Evolutionary conservation across 2,329 filamentous ascomycete species (phyloP).

Genomic region (Podosphaera leucotricha): DNA sequence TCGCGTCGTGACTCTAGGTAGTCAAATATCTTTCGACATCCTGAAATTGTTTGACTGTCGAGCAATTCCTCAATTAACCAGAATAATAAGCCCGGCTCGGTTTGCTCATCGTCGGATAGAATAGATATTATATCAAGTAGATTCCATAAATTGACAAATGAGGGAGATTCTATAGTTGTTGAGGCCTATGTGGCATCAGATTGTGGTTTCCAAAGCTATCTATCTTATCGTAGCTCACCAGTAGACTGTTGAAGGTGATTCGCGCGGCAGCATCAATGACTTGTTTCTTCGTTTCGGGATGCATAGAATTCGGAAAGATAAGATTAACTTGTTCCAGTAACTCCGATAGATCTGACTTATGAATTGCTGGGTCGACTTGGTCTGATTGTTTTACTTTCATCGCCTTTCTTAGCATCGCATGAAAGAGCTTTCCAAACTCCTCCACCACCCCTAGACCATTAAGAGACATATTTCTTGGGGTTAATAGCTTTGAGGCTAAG

Average conservation of each 20-base stretch:
- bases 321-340: constrained; percentile 22
- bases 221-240: constrained; percentile 31
- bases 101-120: constrained; percentile 58
- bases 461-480: constrained; percentile 18
- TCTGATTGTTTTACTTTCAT: constrained; percentile 31
- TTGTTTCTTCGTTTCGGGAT: constrained; percentile 17
- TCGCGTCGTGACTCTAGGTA: constrained; percentile 87
- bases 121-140: constrained; percentile 78
- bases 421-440: constrained; percentile 28
- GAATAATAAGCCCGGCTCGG: constrained; percentile 60
- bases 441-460: constrained; percentile 29
- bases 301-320: constrained; percentile 15
- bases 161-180: constrained; percentile 50
- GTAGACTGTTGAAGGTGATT: constrained; percentile 52
- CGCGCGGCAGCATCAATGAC: constrained; percentile 67
- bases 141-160: constrained; percentile 76
- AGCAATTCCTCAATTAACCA: constrained; percentile 86
- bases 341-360: constrained; percentile 38
- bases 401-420: constrained; percentile 33
- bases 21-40: constrained; percentile 78
- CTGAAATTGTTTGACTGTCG: constrained; percentile 84
- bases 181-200: constrained; percentile 33
- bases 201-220: constrained; percentile 9
- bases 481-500: not conserved
- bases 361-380: constrained; percentile 50